phyloP scores from a whole-genome alignment of 2,329 filamentous ascomycete genomes.

The Aureobasidium lini region DNA sequence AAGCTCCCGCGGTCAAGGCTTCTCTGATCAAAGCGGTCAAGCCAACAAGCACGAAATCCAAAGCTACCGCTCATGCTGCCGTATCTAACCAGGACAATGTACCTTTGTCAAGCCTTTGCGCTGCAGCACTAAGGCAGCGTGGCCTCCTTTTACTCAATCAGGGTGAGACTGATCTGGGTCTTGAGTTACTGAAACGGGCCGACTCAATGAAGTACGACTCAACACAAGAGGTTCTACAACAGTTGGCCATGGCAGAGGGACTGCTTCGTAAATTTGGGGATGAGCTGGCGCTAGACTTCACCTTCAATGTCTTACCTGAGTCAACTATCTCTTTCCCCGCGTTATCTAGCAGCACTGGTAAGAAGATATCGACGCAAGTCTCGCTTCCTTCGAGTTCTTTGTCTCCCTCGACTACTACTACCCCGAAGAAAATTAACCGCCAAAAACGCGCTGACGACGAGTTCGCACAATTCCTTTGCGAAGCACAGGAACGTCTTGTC shows the following conservation, averaged over 20 bases:
- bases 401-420: background rate
- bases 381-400: constrained; percentile 21
- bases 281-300: constrained; percentile 34
- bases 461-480: constrained; percentile 54
- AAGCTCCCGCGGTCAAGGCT: background rate
- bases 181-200: constrained; percentile 1
- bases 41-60: background rate
- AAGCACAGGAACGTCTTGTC: constrained; percentile 59
- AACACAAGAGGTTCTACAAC: constrained; percentile 1
- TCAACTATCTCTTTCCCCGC: constrained; percentile 85
- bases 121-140: constrained; percentile 11
- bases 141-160: constrained; percentile 3
- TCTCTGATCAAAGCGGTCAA: background rate
- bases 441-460: constrained; percentile 18
- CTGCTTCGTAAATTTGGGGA: constrained; percentile 1
- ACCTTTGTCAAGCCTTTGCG: background rate
- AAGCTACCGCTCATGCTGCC: background rate
- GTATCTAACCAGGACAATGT: background rate
- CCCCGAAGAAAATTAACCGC: constrained; percentile 13
- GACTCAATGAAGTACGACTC: background rate
- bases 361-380: constrained; percentile 10
- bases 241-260: constrained; percentile 10
- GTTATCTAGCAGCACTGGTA: constrained; percentile 31
- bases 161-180: constrained; percentile 1
- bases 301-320: constrained; percentile 84